Evolutionary conservation across 345 rosid species (phyloP).

Genomic region (Balakata baccata): DNA sequence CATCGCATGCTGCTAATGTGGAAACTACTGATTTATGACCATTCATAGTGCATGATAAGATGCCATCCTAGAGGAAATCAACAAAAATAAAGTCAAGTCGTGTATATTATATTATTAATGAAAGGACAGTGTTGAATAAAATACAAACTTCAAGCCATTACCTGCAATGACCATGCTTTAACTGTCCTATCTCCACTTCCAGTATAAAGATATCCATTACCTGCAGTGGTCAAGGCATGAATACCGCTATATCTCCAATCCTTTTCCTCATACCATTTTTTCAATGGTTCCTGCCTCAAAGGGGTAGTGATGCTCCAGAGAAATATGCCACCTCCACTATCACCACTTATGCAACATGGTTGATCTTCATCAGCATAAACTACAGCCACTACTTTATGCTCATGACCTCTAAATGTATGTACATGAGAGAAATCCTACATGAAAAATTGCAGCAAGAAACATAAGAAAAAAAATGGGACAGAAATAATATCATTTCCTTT

Average conservation of each 20-base stretch:
- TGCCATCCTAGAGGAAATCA: conserved; percentile 52
- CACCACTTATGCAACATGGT: conserved; percentile 74
- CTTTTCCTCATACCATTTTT: conserved; percentile 77
- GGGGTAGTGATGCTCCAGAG: conserved; percentile 62
- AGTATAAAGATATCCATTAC: conserved; percentile 59
- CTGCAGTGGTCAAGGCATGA: conserved; percentile 65
- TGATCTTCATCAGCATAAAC: conserved; percentile 57
- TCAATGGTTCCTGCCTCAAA: conserved; percentile 56
- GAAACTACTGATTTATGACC: conserved; percentile 94
- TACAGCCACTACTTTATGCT: conserved; percentile 76
- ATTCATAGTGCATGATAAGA: conserved; percentile 60
- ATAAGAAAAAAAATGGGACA: not conserved
- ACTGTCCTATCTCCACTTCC: conserved; percentile 91
- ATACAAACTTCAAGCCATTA: conserved; percentile 25
- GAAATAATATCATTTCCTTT: not conserved
- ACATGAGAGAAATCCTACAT: conserved; percentile 78
- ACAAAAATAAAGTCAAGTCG: conserved; percentile 10
- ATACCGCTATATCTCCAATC: conserved; percentile 97
- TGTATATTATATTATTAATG: not conserved
- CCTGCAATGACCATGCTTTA: conserved; percentile 86
- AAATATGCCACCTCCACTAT: conserved; percentile 83
- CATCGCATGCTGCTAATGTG: conserved; percentile 48
- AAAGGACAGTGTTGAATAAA: not conserved
- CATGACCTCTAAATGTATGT: conserved; percentile 80
- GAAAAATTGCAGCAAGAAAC: conserved; percentile 11